Evolutionary conservation across 192 early-diverging fungal genomes (phyloP).

Genomic region (Entomortierella beljakovae): DNA sequence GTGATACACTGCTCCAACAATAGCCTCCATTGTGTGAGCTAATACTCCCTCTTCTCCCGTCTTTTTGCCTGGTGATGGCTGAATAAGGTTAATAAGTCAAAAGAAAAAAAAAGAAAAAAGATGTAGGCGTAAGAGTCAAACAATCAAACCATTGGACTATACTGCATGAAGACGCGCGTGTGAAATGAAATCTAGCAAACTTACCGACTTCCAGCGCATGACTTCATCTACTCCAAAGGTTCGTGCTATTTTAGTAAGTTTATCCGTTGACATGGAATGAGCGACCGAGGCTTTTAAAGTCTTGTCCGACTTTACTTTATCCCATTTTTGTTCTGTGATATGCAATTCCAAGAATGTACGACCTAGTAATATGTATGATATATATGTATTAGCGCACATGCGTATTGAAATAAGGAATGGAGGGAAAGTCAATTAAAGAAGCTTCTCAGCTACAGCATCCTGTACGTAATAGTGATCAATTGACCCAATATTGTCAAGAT

Average conservation of each 20-base stretch:
- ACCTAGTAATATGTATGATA: slow-evolving; percentile 20
- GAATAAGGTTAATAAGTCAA: not conserved
- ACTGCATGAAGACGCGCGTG: not conserved
- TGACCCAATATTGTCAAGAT: not conserved
- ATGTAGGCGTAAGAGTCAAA: not conserved
- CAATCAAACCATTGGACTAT: not conserved
- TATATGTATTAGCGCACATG: no score
- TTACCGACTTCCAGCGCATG: slow-evolving; percentile 53
- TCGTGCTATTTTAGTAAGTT: slow-evolving; percentile 39
- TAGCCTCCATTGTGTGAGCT: slow-evolving; percentile 56
- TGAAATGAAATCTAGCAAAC: no score
- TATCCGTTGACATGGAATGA: slow-evolving; percentile 11
- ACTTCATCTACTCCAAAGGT: slow-evolving; percentile 40
- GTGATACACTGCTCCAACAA: slow-evolving; percentile 64
- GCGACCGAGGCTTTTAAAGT: slow-evolving; percentile 28
- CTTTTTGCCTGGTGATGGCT: slow-evolving; percentile 31
- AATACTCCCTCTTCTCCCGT: slow-evolving; percentile 43
- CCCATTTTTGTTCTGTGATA: slow-evolving; percentile 48
- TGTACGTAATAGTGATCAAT: not conserved
- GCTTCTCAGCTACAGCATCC: not conserved
- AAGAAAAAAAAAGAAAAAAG: not conserved
- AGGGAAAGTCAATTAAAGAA: no score
- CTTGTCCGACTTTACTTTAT: slow-evolving; percentile 49
- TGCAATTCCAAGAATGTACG: slow-evolving; percentile 50
- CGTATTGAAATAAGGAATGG: no score